Conservation (phyloP, 805 yeast species). For the Hanseniaspora taiwanica region DNA sequence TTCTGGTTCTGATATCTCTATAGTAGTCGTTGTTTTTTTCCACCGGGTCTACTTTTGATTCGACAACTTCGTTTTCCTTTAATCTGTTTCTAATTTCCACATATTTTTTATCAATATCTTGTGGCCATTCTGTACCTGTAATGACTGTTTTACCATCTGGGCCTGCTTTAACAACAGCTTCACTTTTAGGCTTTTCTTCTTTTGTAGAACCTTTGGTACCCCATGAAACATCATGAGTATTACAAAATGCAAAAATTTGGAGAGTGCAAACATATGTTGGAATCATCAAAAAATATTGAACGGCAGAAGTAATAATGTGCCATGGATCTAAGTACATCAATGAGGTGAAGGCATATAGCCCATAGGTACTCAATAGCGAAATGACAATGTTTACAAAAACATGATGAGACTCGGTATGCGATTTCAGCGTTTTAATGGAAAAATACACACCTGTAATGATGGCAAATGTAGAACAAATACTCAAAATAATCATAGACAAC, state of each 20-base stretch:
- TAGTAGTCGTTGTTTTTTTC: conserved; percentile 65
- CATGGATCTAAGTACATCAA: conserved; percentile 86
- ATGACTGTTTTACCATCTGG: conserved; percentile 78
- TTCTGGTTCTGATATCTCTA: conserved; percentile 86
- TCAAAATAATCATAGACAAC: conserved; percentile 54
- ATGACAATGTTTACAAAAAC: conserved; percentile 68
- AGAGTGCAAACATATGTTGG: conserved; percentile 88
- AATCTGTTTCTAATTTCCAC: conserved; percentile 25
- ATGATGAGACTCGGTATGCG: conserved; percentile 25
- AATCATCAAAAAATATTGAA: conserved; percentile 77
- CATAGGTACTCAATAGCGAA: conserved; percentile 82
- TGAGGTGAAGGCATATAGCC: conserved; percentile 73
- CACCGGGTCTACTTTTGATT: conserved; percentile 17
- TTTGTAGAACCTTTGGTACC: conserved; percentile 93
- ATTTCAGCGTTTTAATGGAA: conserved; percentile 43
- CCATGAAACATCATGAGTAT: conserved; percentile 98
- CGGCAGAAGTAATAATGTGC: conserved; percentile 81
- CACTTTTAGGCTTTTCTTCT: conserved; percentile 56
- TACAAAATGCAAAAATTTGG: conserved; percentile 93
- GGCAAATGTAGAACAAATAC: conserved; percentile 72
- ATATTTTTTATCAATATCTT: conserved; percentile 25
- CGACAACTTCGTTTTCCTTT: conserved; percentile 22
- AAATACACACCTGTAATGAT: conserved; percentile 72
- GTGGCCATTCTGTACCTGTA: conserved; percentile 35
- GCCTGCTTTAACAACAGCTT: conserved; percentile 68